Base-by-base conservation (phyloP, 768 basidiomycete genomes). In the Filobasidium floriforme region DNA sequence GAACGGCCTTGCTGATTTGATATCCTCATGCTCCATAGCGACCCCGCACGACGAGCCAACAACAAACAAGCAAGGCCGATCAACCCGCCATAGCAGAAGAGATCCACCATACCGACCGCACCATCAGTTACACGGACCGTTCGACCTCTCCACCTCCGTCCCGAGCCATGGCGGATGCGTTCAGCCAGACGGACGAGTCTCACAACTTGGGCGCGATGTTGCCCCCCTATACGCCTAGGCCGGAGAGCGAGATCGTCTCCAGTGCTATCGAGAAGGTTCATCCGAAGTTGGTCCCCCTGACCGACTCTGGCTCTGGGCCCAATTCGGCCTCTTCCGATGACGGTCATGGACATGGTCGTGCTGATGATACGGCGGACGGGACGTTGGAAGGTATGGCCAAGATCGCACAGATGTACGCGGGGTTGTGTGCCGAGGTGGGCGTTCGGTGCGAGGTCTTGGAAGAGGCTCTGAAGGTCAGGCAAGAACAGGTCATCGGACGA, bases 151-250 rank as follows among this genome's bases (percentile, higher is more conserved):
- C 15, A 28, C 22, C 15, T 26, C 22, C 15, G 14, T 3, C 46
- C 5, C 46, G 46, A 5, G 15, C 22, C 14, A 49, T 15, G 5
- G 3, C 15, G 29, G 54, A 57, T 15, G 54, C 54, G 7, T 57
- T 24, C n/a, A 57, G 54, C 29, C 54, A 57, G 54, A 57, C 54
- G 24, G 54, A 57, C 54, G 54, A 57, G 24, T 57, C 54, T 26
- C 54, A 57, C 24, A 37, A 37, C 32, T 37, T 37, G 32, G 54
- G 54, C 3, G 26, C 29, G 24, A 57, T 15, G 14, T 32, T 57
- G 7, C 54, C 54, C 5, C 54, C 54, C 6, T 57, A 57, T 57
- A 26, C 54, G 2, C 15, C 54, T 1, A 57, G 24, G 24, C 22
- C 24, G 15, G 54, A 57, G 24, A 24, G 24, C 14, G 24, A 57